A percentile compares a stretch with the other conserved stretches of the same genome.
Evolutionary conservation across 352 stramenopile genomes (phyloP).

Genomic region (Nothophytophthora sp.): DNA sequence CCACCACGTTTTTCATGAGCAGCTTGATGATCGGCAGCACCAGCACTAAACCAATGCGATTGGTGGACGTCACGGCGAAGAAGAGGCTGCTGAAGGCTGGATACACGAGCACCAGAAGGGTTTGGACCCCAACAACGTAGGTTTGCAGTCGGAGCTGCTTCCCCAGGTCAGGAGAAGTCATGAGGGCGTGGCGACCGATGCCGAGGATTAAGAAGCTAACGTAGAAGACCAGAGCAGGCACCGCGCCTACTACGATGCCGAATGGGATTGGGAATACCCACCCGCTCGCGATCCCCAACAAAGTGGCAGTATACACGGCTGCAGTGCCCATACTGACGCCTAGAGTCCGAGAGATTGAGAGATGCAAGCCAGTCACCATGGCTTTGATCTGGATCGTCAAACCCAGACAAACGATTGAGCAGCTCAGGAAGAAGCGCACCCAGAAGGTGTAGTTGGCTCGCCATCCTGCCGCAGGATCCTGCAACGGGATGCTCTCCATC

Average conservation of each 20-base stretch:
- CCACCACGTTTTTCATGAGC: conserved; percentile 25
- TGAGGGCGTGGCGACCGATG: no score
- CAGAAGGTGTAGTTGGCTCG: no score
- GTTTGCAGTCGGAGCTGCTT: no score
- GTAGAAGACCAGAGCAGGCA: no score
- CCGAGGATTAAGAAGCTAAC: no score
- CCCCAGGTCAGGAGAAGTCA: no score
- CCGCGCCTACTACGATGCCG: no score
- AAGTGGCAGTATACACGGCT: background rate
- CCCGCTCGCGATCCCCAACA: no score
- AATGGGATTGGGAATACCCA: no score
- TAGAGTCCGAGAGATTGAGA: background rate
- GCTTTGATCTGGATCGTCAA: background rate
- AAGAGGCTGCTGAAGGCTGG: conserved; percentile 17
- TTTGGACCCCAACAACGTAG: conserved; percentile 13
- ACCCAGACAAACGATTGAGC: no score
- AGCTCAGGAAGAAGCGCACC: no score
- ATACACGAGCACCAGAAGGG: conserved; percentile 16
- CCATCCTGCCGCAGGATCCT: background rate
- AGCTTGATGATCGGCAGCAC: conserved; percentile 19
- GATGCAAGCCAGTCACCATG: background rate
- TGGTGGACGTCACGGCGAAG: background rate
- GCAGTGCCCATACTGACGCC: background rate
- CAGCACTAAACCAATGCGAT: conserved; percentile 10
- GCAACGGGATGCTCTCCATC: background rate